Percentiles rank a stretch among this genome's conserved stretches.
Conservation (phyloP, 2,329 filamentous ascomycete genomes). For the Colletotrichum euphorbiae region DNA sequence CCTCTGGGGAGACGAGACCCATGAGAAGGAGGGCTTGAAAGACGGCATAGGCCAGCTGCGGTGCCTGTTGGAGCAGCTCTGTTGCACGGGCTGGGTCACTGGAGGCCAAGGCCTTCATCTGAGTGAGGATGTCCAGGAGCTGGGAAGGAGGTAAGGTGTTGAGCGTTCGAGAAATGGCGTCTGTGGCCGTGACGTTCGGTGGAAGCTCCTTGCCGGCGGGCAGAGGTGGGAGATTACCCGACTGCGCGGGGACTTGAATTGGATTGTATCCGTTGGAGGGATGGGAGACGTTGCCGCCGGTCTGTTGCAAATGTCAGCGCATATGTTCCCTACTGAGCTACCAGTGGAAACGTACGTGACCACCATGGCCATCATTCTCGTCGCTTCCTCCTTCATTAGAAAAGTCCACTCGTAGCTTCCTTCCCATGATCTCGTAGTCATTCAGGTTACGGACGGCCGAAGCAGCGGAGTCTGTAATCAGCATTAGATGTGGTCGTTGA, state of each 20-base stretch:
- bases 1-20: constrained; percentile 87
- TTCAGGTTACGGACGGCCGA: constrained; percentile 96
- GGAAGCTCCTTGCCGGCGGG: constrained; percentile 88
- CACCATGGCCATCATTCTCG: constrained; percentile 65
- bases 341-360: constrained; percentile 22
- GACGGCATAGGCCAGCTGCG: constrained; percentile 92
- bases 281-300: constrained; percentile 36
- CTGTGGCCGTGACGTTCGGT: constrained; percentile 83
- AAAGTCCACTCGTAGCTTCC: constrained; percentile 95
- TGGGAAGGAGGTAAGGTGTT: constrained; percentile 87
- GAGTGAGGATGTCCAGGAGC: constrained; percentile 90
- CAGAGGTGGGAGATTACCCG: constrained; percentile 78
- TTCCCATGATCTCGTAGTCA: constrained; percentile 93
- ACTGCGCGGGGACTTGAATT: constrained; percentile 42
- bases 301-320: constrained; percentile 26
- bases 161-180: constrained; percentile 92
- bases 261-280: constrained; percentile 50
- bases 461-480: constrained; percentile 75
- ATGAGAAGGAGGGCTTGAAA: constrained; percentile 95
- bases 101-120: constrained; percentile 92
- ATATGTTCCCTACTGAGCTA: not conserved
- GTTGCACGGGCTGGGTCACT: constrained; percentile 85
- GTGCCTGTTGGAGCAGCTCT: constrained; percentile 87
- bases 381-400: constrained; percentile 88
- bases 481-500: not conserved